phyloP scores from a whole-genome alignment of 495 filamentous ascomycete genomes.

The Podospora pseudoanserina region DNA sequence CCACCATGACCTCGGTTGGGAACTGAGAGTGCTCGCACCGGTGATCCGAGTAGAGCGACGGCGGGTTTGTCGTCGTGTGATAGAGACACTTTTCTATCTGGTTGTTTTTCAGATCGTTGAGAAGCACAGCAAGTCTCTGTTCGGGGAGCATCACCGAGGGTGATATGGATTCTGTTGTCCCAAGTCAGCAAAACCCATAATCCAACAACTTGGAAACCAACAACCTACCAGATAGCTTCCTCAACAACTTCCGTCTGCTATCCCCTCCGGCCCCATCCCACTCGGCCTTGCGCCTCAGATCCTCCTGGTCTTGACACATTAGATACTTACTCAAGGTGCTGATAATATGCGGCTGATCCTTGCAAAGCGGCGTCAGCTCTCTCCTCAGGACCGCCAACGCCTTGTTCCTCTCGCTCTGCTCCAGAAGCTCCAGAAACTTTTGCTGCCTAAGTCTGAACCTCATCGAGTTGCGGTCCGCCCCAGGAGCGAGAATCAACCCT shows the following conservation, averaged over 20 bases:
- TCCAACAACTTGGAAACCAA: background rate
- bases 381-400: constrained; percentile 78
- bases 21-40: constrained; percentile 76
- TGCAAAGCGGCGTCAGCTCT: constrained; percentile 84
- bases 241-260: constrained; percentile 75
- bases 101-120: constrained; percentile 74
- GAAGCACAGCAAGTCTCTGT: constrained; percentile 79
- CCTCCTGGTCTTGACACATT: constrained; percentile 78
- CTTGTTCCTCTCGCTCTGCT: constrained; percentile 64
- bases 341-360: constrained; percentile 64
- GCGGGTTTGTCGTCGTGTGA: constrained; percentile 75
- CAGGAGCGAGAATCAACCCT: constrained; percentile 46
- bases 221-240: constrained; percentile 74
- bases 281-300: constrained; percentile 72
- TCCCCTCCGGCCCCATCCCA: constrained; percentile 86
- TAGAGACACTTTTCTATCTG: constrained; percentile 84
- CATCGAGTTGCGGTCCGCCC: constrained; percentile 46
- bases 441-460: constrained; percentile 81
- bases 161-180: constrained; percentile 70
- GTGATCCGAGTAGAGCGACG: constrained; percentile 88
- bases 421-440: constrained; percentile 90
- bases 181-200: constrained; percentile 20
- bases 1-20: constrained; percentile 60
- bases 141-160: constrained; percentile 98
- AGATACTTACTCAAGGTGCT: constrained; percentile 85